Base-by-base conservation (phyloP, 2,329 filamentous ascomycete species). In the Diplodia intermedia region DNA sequence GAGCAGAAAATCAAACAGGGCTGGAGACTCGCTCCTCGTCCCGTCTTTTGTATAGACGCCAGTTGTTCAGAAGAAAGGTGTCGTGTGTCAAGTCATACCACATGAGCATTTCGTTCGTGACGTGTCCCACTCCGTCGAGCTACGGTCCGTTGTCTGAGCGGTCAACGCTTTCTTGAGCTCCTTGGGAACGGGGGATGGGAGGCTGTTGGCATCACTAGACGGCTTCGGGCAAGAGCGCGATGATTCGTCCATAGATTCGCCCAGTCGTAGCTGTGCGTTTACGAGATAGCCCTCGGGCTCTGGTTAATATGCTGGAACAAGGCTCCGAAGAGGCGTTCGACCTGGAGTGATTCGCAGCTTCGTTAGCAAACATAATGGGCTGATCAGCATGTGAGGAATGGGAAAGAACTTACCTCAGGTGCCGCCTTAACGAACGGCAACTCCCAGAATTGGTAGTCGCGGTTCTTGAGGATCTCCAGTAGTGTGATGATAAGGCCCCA, bases 401-500 rank as follows among this genome's bases (percentile, higher is more conserved):
- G 52, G 47, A 52, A 72, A n/a, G 20, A 43, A 40, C 78, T 79
- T 84, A 96, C 93, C 84, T 97, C 93, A 71, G 93, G 93, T 72
- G 90, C 88, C 72, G 90, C 87, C 83, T 97, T 96, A 80, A 98
- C 91, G 75, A 97, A 97, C 31, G 92, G 91, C 72, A 97, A 85
- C 62, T 95, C 92, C 83, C 96, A 98, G 84, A 99, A 97, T 75
- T 89, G 89, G 79, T 94, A 96, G 76, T 89, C 92, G 66, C 91
- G 90, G 77, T 97, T 97, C 84, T 97, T 96, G 72, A 97, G 85
- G 68, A 99, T 86, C 82, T 98, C 95, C 71, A 95, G 83, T 70
- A 97, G 86, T 43, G 93, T 94, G 70, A 94, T 90, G 77, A 97
- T 90, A 53, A 99, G 83, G 14, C 96, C 96, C 94, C 94, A 98